Percentiles rank a stretch among this genome's conserved stretches.
Evolutionary conservation across 345 rosid genomes (phyloP).

Genomic region (Anastatica hierochuntica): DNA sequence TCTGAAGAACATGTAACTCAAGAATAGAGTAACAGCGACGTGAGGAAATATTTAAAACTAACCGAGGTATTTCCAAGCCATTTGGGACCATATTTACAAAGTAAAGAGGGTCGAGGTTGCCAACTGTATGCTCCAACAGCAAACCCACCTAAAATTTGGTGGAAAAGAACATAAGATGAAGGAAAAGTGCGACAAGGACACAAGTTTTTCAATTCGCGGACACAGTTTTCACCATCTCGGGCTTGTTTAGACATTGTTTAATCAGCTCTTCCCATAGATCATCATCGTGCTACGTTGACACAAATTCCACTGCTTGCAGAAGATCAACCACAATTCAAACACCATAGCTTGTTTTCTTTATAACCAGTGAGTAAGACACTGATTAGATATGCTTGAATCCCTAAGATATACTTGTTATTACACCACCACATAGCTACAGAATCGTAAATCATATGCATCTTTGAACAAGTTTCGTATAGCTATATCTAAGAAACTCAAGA

Average conservation of each 20-base stretch:
- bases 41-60: conserved; percentile 24
- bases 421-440: too few species aligned
- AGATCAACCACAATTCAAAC: conserved; percentile 8
- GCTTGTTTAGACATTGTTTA: conserved; percentile 86
- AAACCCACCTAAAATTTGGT: conserved; percentile 73
- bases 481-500: neutral
- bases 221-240: conserved; percentile 71
- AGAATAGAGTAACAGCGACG: neutral
- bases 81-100: conserved; percentile 96
- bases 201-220: neutral
- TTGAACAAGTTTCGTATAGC: too few species aligned
- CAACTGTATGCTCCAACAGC: conserved; percentile 95
- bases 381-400: conserved; percentile 1
- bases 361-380: neutral
- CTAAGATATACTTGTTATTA: too few species aligned
- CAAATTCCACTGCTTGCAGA: conserved; percentile 97
- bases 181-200: neutral
- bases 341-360: neutral
- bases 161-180: conserved; percentile 3
- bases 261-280: conserved; percentile 99
- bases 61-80: conserved; percentile 99
- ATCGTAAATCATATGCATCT: too few species aligned
- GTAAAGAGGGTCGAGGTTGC: conserved; percentile 93
- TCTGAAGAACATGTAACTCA: neutral
- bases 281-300: conserved; percentile 90